Conservation (phyloP, 345 rosid species). For the Sisymbrium altissimum region DNA sequence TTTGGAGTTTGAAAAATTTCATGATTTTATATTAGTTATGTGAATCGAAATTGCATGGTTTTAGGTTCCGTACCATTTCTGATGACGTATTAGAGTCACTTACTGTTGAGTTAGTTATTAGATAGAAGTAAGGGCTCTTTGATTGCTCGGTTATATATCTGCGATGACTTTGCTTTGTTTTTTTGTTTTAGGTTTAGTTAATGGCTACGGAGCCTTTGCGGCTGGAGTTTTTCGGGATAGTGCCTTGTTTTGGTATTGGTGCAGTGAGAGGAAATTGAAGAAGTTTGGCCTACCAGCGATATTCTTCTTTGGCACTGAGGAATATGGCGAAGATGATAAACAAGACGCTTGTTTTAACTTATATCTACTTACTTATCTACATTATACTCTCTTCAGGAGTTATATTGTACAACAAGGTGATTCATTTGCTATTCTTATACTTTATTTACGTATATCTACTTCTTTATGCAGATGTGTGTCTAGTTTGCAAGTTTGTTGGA, state of each 20-base stretch:
- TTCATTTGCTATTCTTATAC: neutral
- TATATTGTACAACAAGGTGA: constrained; percentile 93
- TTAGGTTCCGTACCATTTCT: neutral
- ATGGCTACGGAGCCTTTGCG: constrained; percentile 7
- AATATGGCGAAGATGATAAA: constrained; percentile 52
- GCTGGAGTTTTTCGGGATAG: neutral
- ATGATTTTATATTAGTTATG: too few species aligned
- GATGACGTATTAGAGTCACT: neutral
- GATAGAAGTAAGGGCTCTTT: too few species aligned
- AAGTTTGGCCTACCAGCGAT: neutral
- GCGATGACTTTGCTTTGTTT: constrained; percentile 16
- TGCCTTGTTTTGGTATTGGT: neutral
- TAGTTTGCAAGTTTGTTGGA: neutral
- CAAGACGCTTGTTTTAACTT: constrained; percentile 79
- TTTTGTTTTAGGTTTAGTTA: constrained; percentile 5
- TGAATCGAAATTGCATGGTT: constrained; percentile 17
- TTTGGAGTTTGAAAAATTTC: neutral
- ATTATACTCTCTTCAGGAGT: constrained; percentile 87
- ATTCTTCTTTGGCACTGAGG: constrained; percentile 16
- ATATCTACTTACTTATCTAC: constrained; percentile 77
- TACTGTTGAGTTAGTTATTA: too few species aligned
- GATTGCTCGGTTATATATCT: neutral
- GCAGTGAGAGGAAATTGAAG: constrained; percentile 14
- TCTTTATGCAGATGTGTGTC: neutral
- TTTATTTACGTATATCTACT: neutral